phyloP scores from a whole-genome alignment of 2,329 filamentous ascomycete species.

The Ophiostoma sp. region DNA sequence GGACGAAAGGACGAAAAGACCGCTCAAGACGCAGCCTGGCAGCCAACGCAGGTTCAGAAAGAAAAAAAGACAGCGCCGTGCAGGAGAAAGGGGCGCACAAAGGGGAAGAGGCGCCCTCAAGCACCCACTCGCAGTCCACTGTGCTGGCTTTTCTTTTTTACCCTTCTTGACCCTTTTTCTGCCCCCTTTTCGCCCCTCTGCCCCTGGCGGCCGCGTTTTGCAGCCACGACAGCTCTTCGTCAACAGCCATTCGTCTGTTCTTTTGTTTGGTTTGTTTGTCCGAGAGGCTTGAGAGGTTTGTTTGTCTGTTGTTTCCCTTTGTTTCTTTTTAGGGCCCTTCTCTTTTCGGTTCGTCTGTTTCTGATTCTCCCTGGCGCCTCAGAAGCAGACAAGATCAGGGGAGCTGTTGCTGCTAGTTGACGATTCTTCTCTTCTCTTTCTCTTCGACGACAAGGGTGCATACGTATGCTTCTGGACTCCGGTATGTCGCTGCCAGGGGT shows the following conservation, averaged over 20 bases:
- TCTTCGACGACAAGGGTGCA: background rate
- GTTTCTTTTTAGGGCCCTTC: background rate
- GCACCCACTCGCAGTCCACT: background rate
- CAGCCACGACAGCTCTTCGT: background rate
- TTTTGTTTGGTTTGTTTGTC: background rate
- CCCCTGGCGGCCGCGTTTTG: constrained; percentile 21
- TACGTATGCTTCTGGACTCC: background rate
- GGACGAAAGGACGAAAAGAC: background rate
- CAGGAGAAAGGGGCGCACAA: constrained; percentile 6
- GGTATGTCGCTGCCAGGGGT: background rate
- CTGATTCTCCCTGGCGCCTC: constrained; percentile 8
- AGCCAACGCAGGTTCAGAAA: background rate
- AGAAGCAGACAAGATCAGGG: background rate
- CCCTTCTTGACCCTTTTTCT: background rate
- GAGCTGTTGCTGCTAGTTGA: background rate
- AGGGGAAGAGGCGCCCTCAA: background rate
- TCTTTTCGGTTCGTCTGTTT: background rate
- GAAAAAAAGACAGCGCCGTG: background rate
- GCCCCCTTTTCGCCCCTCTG: background rate
- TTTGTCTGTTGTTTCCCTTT: background rate
- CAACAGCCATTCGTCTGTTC: constrained; percentile 17
- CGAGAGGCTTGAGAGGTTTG: background rate
- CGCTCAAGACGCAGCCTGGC: background rate
- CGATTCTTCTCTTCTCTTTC: background rate
- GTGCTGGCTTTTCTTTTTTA: background rate